Evolutionary conservation across 352 stramenopile species (phyloP), one percentile per base, ranked within the genome.

Genomic region (Phytophthora citrophthora): DNA sequence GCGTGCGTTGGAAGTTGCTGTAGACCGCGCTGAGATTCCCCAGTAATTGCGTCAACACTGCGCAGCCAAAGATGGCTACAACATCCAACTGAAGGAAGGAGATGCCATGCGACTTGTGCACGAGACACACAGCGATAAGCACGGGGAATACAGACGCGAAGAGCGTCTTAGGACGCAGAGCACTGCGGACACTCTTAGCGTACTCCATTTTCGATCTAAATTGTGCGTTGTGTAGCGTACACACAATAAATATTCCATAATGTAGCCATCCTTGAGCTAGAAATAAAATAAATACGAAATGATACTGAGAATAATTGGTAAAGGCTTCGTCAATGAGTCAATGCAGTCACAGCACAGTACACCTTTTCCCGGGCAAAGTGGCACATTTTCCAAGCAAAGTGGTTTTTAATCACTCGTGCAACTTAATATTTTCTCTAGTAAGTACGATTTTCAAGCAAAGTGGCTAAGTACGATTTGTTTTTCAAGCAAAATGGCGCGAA

Each of bases 1-100:
- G 74, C 3, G 79, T 65, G 20, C 83, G 81, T 32, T 89, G 83
- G 55, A 92, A 91, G 3, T 83, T 90, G 72, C 68, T 77, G 72
- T 91, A 92, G 26, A 92, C 70, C 2, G 58, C 65, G 61, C 86
- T 94, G 52, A 94, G 70, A 34, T 94, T 94, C 12, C 74, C 79
- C 7, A 90, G 56, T 60, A 88, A 73, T 49, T 94, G 86, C 50
- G 89, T 76, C 48, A 94, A 52, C 44, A 90, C 51, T 8, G 78
- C 81, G 66, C 83, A 73, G 23, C 38, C 40, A 9, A 92, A 27
- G 8, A 74, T 68, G 5, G 46, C 52, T 9, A 77, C n/a, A 29
- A 64, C 68, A 26, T 94, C 85, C 13, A 73, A 10, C 29, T 75
- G 71, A 11, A 86, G 36, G n/a, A 77, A 43, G 13, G 73, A 79